Evolutionary conservation across 495 filamentous ascomycete species (phyloP), one percentile per base, ranked within the genome.

Genomic region (Hypoxylon trugodes): DNA sequence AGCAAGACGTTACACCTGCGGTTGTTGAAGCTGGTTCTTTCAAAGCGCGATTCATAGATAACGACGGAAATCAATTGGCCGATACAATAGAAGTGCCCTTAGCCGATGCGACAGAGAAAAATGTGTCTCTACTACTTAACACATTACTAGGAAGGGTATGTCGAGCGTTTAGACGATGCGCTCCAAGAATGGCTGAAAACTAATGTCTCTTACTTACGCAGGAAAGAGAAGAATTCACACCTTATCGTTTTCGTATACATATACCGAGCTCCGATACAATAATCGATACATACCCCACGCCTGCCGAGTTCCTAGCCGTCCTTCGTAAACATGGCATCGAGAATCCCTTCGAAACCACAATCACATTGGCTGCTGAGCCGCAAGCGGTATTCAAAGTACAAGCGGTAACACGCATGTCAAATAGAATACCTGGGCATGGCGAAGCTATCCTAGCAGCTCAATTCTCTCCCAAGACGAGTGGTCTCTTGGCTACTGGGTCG

Each of bases 331-430:
- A 82, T 72, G 78, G 79, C 66, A 73, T 81, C 47, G 72, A 73
- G 18, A 80, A 81, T 48, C 77, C 79, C 1, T 81, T 80, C 49
- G 79, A 82, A 61, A 81, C 77, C 2, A 85, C 79, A 1, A 75
- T 96, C 37, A 88, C 82, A 2, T 85, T 97, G 16, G 86, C 88
- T 56, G 93, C 90, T 68, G 92, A 92, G 25, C 94, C 95, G 0
- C 95, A 98, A 74, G 91, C 94, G 1, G 89, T 99, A 3, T 98
- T 98, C 79, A 88, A 89, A 68, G 95, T 98, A 38, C 92, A 92
- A 61, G 91, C 93, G 1, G 92, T 97, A 22, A 92, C 92, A 19
- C 83, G 95, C 69, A 95, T 94, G 76, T 88, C 93, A 5, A 90
- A 93, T 42, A 87, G 88, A 22, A 94, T 99, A 61, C 84, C 89